These are phyloP conservation scores for Ilyonectria mors-panacis DNA, from an alignment of 2,329 filamentous ascomycete genomes.

Conservation along the genomic window DNA sequence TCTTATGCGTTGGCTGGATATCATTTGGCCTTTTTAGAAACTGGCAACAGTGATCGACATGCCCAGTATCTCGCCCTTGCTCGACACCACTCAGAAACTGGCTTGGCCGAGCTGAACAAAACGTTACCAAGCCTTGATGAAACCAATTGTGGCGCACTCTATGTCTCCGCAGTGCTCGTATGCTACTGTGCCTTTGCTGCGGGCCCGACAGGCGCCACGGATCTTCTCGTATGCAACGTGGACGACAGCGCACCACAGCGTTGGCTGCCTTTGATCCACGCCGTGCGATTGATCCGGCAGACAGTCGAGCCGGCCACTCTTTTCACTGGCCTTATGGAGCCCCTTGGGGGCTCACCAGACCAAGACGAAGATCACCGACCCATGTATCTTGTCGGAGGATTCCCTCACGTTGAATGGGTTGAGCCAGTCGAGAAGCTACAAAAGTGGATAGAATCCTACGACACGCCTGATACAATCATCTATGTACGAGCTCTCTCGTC, in stretches of 20 bases:
- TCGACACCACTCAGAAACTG: constrained; percentile 44
- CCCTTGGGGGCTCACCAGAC: constrained; percentile 35
- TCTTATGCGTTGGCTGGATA: constrained; percentile 47
- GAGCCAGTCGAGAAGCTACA: constrained; percentile 41
- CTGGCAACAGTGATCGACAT: constrained; percentile 37
- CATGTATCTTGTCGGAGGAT: constrained; percentile 40
- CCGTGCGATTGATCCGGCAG: constrained; percentile 44
- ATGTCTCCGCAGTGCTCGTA: constrained; percentile 47
- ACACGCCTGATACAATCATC: constrained; percentile 44
- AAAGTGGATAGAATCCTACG: constrained; percentile 43
- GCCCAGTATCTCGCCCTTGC: constrained; percentile 40
- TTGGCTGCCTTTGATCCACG: constrained; percentile 47
- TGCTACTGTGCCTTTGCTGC: constrained; percentile 52
- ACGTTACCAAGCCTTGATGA: constrained; percentile 43
- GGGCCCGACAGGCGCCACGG: constrained; percentile 46
- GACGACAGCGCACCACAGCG: constrained; percentile 41
- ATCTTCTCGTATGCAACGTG: constrained; percentile 48
- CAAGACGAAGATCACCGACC: constrained; percentile 38
- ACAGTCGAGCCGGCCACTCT: constrained; percentile 47
- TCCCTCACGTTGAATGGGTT: constrained; percentile 44
- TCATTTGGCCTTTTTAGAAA: constrained; percentile 44
- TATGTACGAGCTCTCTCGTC: constrained; percentile 42
- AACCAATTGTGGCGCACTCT: constrained; percentile 50
- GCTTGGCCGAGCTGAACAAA: constrained; percentile 47
- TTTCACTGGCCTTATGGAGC: constrained; percentile 48